Conservation (phyloP, 2,329 filamentous ascomycete species). For the Teratosphaeria viscida region DNA sequence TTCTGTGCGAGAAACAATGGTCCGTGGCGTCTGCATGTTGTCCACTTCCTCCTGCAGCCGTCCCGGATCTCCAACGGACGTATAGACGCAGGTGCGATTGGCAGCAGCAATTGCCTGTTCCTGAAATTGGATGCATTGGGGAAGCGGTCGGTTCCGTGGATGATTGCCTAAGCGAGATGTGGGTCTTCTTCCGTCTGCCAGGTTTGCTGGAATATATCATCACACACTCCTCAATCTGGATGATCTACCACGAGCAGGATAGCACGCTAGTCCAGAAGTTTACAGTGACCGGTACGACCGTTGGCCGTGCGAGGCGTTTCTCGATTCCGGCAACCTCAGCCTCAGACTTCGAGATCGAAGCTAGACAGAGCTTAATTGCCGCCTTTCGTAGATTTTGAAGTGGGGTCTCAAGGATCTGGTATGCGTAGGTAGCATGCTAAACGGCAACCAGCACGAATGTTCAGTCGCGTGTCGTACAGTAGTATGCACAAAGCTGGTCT, state of each 20-base stretch:
- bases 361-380: neutral
- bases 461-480: no score
- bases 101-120: neutral
- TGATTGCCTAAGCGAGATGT: no score
- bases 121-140: neutral
- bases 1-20: neutral
- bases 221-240: no score
- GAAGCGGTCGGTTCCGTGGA: no score
- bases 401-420: neutral
- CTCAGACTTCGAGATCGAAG: neutral
- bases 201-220: no score
- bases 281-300: neutral
- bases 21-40: neutral
- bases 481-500: no score
- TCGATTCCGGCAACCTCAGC: neutral
- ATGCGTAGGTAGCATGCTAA: neutral
- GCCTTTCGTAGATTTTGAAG: neutral
- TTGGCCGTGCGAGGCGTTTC: neutral
- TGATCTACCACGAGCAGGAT: no score
- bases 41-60: neutral
- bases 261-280: neutral
- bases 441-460: neutral
- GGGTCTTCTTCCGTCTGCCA: no score
- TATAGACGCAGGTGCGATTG: neutral
- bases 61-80: neutral